Conservation (phyloP, 129 eudicot species). For the Calendula officinalis region DNA sequence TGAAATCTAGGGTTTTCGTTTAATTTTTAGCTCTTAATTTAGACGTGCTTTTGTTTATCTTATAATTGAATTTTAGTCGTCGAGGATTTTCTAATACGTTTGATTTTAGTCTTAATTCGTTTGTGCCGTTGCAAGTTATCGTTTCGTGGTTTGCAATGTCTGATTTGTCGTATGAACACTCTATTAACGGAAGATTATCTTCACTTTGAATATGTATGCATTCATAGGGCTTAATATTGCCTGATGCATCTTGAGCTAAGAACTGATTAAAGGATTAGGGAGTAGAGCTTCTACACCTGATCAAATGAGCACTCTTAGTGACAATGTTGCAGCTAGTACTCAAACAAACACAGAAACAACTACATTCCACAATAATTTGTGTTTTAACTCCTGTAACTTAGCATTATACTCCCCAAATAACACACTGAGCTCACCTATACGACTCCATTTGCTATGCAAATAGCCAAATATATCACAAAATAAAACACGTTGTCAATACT, state of each 20-base stretch:
- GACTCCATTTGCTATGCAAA: not conserved
- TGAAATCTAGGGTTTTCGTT: not conserved
- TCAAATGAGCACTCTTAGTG: not conserved
- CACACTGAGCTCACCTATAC: not conserved
- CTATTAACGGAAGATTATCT: not conserved
- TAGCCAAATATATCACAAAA: not conserved
- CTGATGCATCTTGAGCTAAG: not conserved
- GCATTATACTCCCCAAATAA: not conserved
- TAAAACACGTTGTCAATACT: not conserved
- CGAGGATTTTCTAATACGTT: not conserved
- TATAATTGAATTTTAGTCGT: not conserved
- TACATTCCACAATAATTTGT: not conserved
- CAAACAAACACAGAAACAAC: slow-evolving; percentile 5
- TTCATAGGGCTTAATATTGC: not conserved
- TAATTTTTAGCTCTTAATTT: no score
- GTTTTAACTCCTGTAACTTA: not conserved
- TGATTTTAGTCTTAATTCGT: not conserved
- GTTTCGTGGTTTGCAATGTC: slow-evolving; percentile 1
- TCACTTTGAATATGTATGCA: slow-evolving; percentile 12
- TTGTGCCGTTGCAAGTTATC: not conserved
- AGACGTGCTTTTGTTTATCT: no score
- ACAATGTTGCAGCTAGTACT: not conserved
- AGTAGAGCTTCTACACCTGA: not conserved
- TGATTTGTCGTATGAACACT: not conserved
- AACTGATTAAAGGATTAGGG: slow-evolving; percentile 7